Base-by-base conservation (phyloP, 345 rosid genomes). In the Arabis hirsuta region DNA sequence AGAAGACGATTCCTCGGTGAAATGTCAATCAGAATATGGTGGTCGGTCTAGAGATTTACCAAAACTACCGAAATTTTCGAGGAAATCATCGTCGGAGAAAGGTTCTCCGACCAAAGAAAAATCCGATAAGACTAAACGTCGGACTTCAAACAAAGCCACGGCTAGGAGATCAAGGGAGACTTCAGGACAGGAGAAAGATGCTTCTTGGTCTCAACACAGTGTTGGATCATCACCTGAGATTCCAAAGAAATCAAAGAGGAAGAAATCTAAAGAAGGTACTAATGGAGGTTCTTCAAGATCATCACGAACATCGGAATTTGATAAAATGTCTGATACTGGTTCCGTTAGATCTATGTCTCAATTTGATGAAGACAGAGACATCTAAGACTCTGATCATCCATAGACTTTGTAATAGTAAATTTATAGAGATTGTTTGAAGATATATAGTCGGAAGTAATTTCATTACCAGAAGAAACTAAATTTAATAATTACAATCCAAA, bases 271-370 rank as follows among this genome's bases (percentile, higher is more conserved):
- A n/a, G 66, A 56, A 65, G 44, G 19, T 11, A 69, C 31, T 45
- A 16, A 55, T 24, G 51, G 67, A 38, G 67, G 67, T n/a, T 74
- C 73, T 5, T 66, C 73, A 0, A 74, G 62, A 74, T 48, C 72
- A 3, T 39, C 78, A 0, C 13, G 52, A 26, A 57, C 29, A 57
- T 73, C 72, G 0, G 19, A 56, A 44, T 11, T 7, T 24, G 78
- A 74, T 51, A 44, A 45, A 34, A 63, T 73, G 59, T 67, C 62
- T 74, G 78, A 67, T 24, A 42, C 78, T 60, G 50, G 26, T 34
- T 74, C 69, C 2, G 55, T 60, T 60, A 53, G 56, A 12, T 53
- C 62, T 42, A 31, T 74, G 62, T 43, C 73, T 51, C 67, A 51
- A 43, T 27, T 56, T 5, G 38, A 55, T 14, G 75, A 71, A 1